Conservation (phyloP, 2,329 filamentous ascomycete species). For the Venturia carpophila region DNA sequence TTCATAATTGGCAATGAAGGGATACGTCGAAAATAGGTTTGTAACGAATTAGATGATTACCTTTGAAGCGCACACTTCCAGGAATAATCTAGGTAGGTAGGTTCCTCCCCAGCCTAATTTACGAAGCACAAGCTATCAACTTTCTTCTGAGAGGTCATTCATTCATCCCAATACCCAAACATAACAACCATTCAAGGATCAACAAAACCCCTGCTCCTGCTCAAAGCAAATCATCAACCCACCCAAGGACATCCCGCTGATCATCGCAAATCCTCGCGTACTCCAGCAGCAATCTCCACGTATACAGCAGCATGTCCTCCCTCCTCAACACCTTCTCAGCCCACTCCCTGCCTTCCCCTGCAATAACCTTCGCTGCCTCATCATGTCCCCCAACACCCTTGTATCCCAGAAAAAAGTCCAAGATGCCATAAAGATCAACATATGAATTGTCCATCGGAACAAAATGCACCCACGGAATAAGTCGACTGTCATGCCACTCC, state of each 20-base stretch:
- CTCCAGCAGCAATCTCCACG: conserved; percentile 48
- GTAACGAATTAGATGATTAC: too few relatives aligned
- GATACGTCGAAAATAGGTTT: too few relatives aligned
- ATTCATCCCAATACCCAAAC: background rate
- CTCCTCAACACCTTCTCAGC: conserved; percentile 58
- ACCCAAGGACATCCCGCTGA: conserved; percentile 34
- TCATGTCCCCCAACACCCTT: conserved; percentile 35
- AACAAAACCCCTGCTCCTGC: background rate
- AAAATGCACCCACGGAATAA: conserved; percentile 73
- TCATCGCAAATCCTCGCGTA: conserved; percentile 38
- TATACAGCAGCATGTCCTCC: conserved; percentile 69
- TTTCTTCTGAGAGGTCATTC: too few relatives aligned
- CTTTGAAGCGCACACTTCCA: too few relatives aligned
- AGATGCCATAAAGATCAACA: conserved; percentile 61
- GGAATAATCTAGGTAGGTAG: too few relatives aligned
- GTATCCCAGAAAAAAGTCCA: conserved; percentile 64
- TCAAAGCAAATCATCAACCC: conserved; percentile 25
- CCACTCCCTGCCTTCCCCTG: conserved; percentile 58
- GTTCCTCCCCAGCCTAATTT: too few relatives aligned
- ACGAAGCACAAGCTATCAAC: too few relatives aligned
- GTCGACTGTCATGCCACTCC: conserved; percentile 66
- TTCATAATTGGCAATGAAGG: too few relatives aligned
- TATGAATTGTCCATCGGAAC: conserved; percentile 72
- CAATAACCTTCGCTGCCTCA: conserved; percentile 54
- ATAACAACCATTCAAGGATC: background rate